Evolutionary conservation across 2,329 filamentous ascomycete genomes (phyloP), one percentile per base, ranked within the genome.

Genomic region (Ophiostoma quercus): DNA sequence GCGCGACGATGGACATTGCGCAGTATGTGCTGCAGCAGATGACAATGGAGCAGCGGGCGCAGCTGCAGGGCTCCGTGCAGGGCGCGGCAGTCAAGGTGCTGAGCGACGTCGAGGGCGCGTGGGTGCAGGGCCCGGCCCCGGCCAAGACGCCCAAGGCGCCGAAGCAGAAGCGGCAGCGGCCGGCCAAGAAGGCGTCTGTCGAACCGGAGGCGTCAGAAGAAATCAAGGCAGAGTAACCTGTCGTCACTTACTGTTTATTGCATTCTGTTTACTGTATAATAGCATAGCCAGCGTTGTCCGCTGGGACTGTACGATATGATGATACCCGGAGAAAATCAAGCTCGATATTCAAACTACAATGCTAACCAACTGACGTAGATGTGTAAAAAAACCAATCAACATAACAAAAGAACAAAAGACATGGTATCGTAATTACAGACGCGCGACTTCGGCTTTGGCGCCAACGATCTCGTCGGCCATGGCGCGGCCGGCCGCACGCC

Each of bases 1-100:
- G 37, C 37, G 62, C 34, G 32, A 39, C 16, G 6, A 41, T 66
- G 37, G 65, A 66, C 65, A 93, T 98, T 11, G 86, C 89, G 62
- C 82, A 86, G 32, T 96, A 94, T 80, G 94, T 98, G 62, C 80
- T 98, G 74, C 83, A 83, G 70, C 87, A 87, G 75, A 88, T 95
- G 82, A 84, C 82, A 11, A 73, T 75, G 8, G 75, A 77, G 12
- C 84, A 91, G 76, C 81, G 81, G 34, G 62, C 3, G 19, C 62
- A 39, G 62, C 34, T 65, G 62, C 62, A 65, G 34, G 62, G 34
- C 19, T 65, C 34, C 72, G 74, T 77, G 7, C 75, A 80, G 68
- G 84, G 77, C 77, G 72, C 73, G 43, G 34, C 68, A 3, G 72
- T 14, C 60, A 68, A 66, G 67, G 8, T 34, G 47, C 25, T 32